Base-by-base conservation (phyloP, 306 rosid genomes). In the Elaeagnus macrophylla region DNA sequence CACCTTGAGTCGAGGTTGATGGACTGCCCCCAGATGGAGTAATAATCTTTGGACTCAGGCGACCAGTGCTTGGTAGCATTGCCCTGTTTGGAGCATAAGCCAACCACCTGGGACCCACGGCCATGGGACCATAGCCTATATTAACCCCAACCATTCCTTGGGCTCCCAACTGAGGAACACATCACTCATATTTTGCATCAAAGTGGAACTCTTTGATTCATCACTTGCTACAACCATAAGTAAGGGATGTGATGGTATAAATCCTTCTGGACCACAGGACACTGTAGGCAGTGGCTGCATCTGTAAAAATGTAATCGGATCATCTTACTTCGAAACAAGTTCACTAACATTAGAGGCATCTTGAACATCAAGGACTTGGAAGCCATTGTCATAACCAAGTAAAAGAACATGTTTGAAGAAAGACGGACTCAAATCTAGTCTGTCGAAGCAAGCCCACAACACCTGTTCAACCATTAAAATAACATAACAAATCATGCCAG, bases 101-200 rank as follows among this genome's bases (percentile, higher is more conserved):
- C 67, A 87, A 72, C 99, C 99, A 93, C 66, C 95, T 82, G 37
- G 89, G 82, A 62, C 99, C 99, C 39, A 93, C 82, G 39, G 96
- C 89, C 96, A 93, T 84, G 32, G 99, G 99, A 56, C 99, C 99
- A 70, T 80, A 82, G 74, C 99, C 96, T 49, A 93, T 77, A 71
- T 91, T 91, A 64, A 87, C 78, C 72, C 88, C 89, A 67, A 68
- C 67, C 67, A 74, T 65, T 79, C 94, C 97, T 63, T 86, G 97
- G 63, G 80, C 85, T 62, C 89, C 94, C 84, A 88, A 72, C 69
- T 88, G 85, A 64, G 99, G 99, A 58, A 84, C 88, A 18, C 81
- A 53, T 77, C 73, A 56, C 75, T 65, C 36, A 74, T 81, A 67
- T 72, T 84, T 68, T 77, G 99, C 68, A 70, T 57, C 67, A 80